Percentiles rank a stretch among this genome's conserved stretches.
phyloP scores from a whole-genome alignment of 352 stramenopile genomes.

The Globisporangium viniferum region DNA sequence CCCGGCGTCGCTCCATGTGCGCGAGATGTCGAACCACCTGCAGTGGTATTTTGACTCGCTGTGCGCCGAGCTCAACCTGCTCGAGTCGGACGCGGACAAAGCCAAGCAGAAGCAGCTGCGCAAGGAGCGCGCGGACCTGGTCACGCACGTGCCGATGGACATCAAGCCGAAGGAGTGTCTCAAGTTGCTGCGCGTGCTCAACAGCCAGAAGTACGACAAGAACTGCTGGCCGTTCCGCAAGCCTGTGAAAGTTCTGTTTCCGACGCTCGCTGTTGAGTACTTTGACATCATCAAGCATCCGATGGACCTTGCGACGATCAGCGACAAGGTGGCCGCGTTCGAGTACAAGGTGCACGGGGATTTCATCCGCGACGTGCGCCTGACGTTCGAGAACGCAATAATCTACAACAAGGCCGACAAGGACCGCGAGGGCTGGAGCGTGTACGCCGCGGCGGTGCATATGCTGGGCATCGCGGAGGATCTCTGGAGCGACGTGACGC shows the following conservation, averaged over 20 bases:
- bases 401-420: slow-evolving; percentile 81
- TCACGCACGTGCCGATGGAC: slow-evolving; percentile 58
- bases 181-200: slow-evolving; percentile 74
- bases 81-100: slow-evolving; percentile 16
- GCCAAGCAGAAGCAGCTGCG: slow-evolving; percentile 45
- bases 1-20: slow-evolving; percentile 63
- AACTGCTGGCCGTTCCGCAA: slow-evolving; percentile 87
- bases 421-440: slow-evolving; percentile 73
- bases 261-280: slow-evolving; percentile 65
- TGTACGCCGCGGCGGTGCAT: slow-evolving; percentile 71
- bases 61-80: slow-evolving; percentile 62
- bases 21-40: slow-evolving; percentile 78
- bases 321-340: slow-evolving; percentile 57
- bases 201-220: slow-evolving; percentile 86
- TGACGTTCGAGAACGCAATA: slow-evolving; percentile 86
- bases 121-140: slow-evolving; percentile 45
- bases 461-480: slow-evolving; percentile 76
- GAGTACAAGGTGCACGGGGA: slow-evolving; percentile 82
- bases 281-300: slow-evolving; percentile 81
- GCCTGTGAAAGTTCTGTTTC: slow-evolving; percentile 69
- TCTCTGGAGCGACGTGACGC: slow-evolving; percentile 72
- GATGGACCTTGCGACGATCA: slow-evolving; percentile 78
- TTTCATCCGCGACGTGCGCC: slow-evolving; percentile 73
- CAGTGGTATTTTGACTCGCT: slow-evolving; percentile 86
- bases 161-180: slow-evolving; percentile 81